phyloP scores from a whole-genome alignment of 495 filamentous ascomycete genomes.

The Pyrenopolyporus hunteri region DNA sequence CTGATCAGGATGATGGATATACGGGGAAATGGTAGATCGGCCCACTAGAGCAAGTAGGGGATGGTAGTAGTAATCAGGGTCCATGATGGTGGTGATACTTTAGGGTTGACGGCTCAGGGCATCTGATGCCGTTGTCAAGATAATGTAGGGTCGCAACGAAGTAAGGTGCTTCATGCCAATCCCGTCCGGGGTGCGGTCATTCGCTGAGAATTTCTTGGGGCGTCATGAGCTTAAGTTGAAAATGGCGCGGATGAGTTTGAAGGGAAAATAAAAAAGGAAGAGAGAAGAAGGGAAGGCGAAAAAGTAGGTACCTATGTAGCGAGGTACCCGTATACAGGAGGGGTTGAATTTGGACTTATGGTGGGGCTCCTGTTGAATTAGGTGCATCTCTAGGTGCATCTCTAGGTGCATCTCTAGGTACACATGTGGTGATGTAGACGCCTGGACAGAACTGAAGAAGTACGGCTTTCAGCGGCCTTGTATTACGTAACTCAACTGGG shows the following conservation, averaged over 20 bases:
- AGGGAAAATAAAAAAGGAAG: slow-evolving; percentile 2
- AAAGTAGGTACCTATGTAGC: neutral
- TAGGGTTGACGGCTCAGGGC: slow-evolving; percentile 18
- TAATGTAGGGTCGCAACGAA: slow-evolving; percentile 30
- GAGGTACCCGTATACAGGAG: no score
- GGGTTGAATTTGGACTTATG: no score
- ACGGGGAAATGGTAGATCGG: slow-evolving; percentile 28
- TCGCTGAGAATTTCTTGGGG: slow-evolving; percentile 1
- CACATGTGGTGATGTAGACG: no score
- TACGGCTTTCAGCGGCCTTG: neutral
- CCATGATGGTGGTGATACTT: slow-evolving; percentile 18
- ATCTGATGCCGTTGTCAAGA: slow-evolving; percentile 13
- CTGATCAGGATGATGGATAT: slow-evolving; percentile 27
- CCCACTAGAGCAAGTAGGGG: slow-evolving; percentile 1
- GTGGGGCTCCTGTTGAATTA: no score
- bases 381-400: no score
- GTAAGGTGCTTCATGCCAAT: slow-evolving; percentile 19
- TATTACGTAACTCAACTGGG: slow-evolving; percentile 15
- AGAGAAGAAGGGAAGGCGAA: neutral
- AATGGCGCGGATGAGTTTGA: no score
- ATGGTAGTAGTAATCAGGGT: slow-evolving; percentile 14
- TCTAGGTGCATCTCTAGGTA: no score
- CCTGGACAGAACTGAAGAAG: no score
- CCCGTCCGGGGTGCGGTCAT: slow-evolving; percentile 7
- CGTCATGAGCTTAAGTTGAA: slow-evolving; percentile 24